Percentiles rank a stretch among this genome's conserved stretches.
phyloP scores from a whole-genome alignment of 768 basidiomycete genomes.

The Hemileccinum rubropunctum region DNA sequence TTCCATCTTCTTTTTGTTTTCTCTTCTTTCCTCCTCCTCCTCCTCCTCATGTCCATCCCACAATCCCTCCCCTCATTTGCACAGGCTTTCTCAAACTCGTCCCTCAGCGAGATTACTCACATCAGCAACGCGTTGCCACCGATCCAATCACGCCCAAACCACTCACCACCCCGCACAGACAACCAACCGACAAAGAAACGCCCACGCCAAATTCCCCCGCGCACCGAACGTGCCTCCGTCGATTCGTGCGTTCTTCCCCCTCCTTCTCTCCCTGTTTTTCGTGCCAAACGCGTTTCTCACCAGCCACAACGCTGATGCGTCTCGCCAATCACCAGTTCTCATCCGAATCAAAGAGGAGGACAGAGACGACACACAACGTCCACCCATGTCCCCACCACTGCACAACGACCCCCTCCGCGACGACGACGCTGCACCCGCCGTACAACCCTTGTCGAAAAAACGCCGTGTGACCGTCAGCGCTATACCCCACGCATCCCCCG shows the following conservation, averaged over 20 bases:
- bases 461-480: slow-evolving; percentile 72
- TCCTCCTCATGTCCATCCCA: slow-evolving; percentile 40
- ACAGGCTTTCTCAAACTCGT: slow-evolving; percentile 64
- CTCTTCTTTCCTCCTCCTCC: not conserved
- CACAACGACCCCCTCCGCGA: no score
- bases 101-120: slow-evolving; percentile 47
- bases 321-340: slow-evolving; percentile 30
- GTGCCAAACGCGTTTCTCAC: slow-evolving; percentile 17
- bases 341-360: slow-evolving; percentile 69
- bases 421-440: slow-evolving; percentile 31
- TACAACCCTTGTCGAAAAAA: slow-evolving; percentile 50
- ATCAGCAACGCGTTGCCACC: slow-evolving; percentile 63
- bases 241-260: no score
- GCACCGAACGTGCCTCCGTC: no score
- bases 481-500: slow-evolving; percentile 61
- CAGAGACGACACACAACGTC: slow-evolving; percentile 29
- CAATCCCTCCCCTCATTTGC: slow-evolving; percentile 80
- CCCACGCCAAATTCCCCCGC: no score
- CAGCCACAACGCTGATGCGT: slow-evolving; percentile 27
- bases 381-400: no score
- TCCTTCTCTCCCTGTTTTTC: not conserved
- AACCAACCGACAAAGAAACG: no score
- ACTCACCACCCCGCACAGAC: no score
- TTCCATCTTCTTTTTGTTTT: slow-evolving; percentile 1
- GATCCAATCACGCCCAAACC: slow-evolving; percentile 38